These are phyloP conservation scores for Aspergillus fumigatiaffinis DNA, from an alignment of 2,329 filamentous ascomycete genomes.

Conservation along the genomic window DNA sequence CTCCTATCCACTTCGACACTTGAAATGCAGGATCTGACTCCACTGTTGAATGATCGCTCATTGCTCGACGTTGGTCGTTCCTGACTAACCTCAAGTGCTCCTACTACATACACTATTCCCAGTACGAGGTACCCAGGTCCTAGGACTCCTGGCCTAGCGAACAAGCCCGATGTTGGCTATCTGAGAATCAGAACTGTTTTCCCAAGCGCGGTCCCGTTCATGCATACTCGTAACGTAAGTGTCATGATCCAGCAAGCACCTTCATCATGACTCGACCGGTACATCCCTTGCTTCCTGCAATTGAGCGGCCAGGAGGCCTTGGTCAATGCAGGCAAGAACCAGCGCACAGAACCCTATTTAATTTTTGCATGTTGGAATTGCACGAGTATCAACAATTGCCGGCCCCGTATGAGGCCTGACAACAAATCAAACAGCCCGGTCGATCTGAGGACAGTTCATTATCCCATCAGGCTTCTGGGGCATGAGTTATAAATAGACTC, in stretches of 20 bases:
- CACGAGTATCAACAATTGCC: too few relatives aligned
- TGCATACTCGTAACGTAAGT: not conserved
- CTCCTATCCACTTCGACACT: not conserved
- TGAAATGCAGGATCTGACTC: not conserved
- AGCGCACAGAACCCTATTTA: too few relatives aligned
- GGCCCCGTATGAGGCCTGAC: too few relatives aligned
- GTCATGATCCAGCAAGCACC: not conserved
- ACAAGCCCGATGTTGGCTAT: not conserved
- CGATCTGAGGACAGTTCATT: not conserved
- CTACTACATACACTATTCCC: not conserved
- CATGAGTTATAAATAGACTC: not conserved
- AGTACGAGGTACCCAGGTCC: too few relatives aligned
- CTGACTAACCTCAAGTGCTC: not conserved
- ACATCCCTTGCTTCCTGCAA: too few relatives aligned
- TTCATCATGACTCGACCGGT: too few relatives aligned
- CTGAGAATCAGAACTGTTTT: not conserved
- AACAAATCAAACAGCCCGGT: not conserved
- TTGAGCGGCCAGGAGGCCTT: too few relatives aligned
- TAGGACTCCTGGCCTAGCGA: not conserved
- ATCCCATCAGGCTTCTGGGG: not conserved
- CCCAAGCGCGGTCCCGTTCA: too few relatives aligned
- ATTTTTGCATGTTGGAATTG: too few relatives aligned
- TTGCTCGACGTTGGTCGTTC: not conserved
- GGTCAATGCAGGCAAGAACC: too few relatives aligned
- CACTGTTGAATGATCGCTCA: not conserved